Evolutionary conservation across 495 filamentous ascomycete genomes (phyloP).

Genomic region (Neurospora cerealis): DNA sequence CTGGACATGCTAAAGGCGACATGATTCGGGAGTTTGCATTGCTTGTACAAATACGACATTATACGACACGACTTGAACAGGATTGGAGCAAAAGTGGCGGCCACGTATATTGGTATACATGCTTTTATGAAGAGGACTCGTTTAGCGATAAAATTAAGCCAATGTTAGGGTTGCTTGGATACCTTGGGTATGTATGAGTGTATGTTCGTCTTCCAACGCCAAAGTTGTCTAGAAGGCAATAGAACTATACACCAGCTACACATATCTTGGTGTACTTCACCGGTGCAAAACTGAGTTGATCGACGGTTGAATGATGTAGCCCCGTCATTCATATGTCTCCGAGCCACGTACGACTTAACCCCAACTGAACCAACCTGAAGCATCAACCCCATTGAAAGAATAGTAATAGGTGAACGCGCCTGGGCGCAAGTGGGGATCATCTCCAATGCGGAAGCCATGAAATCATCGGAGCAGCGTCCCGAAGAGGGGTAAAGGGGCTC

Average conservation of each 20-base stretch:
- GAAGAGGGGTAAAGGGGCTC: not conserved
- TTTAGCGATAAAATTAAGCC: not conserved
- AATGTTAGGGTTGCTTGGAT: not conserved
- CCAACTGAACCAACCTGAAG: not conserved
- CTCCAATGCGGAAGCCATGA: not conserved
- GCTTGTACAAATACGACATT: not conserved
- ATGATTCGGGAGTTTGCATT: not conserved
- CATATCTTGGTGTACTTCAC: not conserved
- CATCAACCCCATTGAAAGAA: not conserved
- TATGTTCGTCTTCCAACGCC: not conserved
- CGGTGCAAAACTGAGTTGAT: not conserved
- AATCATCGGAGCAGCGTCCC: not conserved
- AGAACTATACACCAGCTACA: not conserved
- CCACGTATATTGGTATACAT: not conserved
- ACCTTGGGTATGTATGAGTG: not conserved
- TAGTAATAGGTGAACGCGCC: not conserved
- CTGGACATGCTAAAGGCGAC: slow-evolving; percentile 66
- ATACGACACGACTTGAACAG: not conserved
- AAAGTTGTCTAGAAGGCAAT: not conserved
- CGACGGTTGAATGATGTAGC: not conserved
- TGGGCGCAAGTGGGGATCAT: not conserved
- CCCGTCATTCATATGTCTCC: not conserved
- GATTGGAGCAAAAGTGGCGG: not conserved
- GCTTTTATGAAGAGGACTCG: not conserved
- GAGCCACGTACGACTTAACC: not conserved